phyloP scores from a whole-genome alignment of 2,329 filamentous ascomycete species.

The Ramularia endophylla region DNA sequence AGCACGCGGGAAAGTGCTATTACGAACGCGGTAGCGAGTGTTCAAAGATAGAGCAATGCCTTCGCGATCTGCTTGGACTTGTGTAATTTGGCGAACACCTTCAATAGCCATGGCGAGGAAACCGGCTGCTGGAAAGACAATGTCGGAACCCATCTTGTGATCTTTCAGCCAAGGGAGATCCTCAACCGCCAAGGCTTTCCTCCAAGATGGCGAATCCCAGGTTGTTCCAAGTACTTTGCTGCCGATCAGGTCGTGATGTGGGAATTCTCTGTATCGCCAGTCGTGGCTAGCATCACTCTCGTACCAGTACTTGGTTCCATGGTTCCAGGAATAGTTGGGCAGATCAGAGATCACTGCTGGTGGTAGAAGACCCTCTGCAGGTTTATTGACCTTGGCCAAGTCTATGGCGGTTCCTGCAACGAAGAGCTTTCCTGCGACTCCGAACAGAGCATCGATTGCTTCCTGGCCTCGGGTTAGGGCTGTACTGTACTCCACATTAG shows the following conservation, averaged over 20 bases:
- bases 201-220: slow-evolving; percentile 5
- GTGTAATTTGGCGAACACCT: slow-evolving; percentile 5
- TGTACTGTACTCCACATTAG: background rate
- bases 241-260: slow-evolving; percentile 11
- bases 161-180: slow-evolving; percentile 14
- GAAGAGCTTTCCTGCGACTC: background rate
- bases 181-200: slow-evolving; percentile 7
- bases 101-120: slow-evolving; percentile 11
- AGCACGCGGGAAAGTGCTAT: background rate
- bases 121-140: slow-evolving; percentile 11
- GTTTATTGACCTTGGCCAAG: background rate
- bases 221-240: background rate
- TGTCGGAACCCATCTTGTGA: slow-evolving; percentile 6
- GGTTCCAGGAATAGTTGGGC: slow-evolving; percentile 13
- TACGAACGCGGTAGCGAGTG: background rate
- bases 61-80: background rate
- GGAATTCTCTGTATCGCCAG: slow-evolving; percentile 6
- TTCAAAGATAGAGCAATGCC: too few relatives aligned
- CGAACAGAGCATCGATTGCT: background rate
- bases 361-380: background rate
- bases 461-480: background rate
- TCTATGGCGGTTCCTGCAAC: background rate
- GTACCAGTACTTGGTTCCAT: slow-evolving; percentile 8
- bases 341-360: slow-evolving; percentile 3
- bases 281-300: slow-evolving; percentile 7